Evolutionary conservation across 805 yeast genomes (phyloP).

Genomic region (Torulaspora franciscae): DNA sequence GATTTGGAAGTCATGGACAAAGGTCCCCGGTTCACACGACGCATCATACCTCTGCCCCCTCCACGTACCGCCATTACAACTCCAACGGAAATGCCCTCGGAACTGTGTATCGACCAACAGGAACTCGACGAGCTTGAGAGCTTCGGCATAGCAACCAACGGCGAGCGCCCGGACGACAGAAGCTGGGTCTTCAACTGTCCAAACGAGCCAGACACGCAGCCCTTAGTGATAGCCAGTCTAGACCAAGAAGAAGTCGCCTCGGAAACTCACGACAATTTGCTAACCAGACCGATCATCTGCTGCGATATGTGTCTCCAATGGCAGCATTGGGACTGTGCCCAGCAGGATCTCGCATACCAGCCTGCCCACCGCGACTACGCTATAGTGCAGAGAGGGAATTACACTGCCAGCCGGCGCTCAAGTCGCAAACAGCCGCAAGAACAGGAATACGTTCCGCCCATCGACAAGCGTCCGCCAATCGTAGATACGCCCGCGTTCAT

Average conservation of each 20-base stretch:
- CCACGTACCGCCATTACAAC: not conserved
- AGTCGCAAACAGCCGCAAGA: slow-evolving; percentile 18
- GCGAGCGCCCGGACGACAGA: slow-evolving; percentile 22
- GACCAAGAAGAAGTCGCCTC: slow-evolving; percentile 15
- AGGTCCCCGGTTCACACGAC: slow-evolving; percentile 6
- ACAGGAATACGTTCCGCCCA: slow-evolving; percentile 21
- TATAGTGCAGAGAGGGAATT: slow-evolving; percentile 20
- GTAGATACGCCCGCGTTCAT: slow-evolving; percentile 24
- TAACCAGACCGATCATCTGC: slow-evolving; percentile 24
- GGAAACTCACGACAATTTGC: slow-evolving; percentile 7
- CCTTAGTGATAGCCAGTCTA: slow-evolving; percentile 2
- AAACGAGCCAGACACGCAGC: slow-evolving; percentile 5
- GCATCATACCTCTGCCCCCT: slow-evolving; percentile 2
- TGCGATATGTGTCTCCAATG: slow-evolving; percentile 34
- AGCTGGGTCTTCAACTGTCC: slow-evolving; percentile 35
- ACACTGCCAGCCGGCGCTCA: slow-evolving; percentile 18
- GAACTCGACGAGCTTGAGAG: slow-evolving; percentile 24
- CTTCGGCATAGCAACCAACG: slow-evolving; percentile 18
- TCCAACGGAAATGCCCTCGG: slow-evolving; percentile 28
- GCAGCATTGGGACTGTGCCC: slow-evolving; percentile 33
- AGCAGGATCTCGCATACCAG: slow-evolving; percentile 6
- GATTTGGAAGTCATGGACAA: slow-evolving; percentile 7
- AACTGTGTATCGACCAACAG: slow-evolving; percentile 24
- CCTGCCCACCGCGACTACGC: slow-evolving; percentile 19
- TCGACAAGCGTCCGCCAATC: slow-evolving; percentile 22